Conservation (phyloP, 345 rosid genomes). For the Eutrema heterophyllum region DNA sequence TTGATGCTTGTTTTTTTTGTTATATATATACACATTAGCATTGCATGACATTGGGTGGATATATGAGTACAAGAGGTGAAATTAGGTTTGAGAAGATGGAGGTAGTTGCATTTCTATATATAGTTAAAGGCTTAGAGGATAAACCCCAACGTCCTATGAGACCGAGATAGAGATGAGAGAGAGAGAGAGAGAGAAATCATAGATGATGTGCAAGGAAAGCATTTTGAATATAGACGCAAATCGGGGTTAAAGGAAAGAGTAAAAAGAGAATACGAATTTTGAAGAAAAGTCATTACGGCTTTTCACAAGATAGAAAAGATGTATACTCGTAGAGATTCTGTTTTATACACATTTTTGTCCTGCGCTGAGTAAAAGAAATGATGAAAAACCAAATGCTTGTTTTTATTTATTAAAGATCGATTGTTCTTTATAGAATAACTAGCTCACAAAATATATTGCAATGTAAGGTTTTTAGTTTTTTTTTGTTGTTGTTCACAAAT, state of each 20-base stretch:
- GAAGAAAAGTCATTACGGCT: neutral
- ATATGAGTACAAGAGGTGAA: too few species aligned
- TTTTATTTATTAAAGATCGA: too few species aligned
- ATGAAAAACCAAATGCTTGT: neutral
- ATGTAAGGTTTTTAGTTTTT: too few species aligned
- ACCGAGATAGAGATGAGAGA: neutral
- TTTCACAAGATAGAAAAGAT: constrained; percentile 24
- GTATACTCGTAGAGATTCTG: constrained; percentile 16
- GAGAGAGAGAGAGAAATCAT: neutral
- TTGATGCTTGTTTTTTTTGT: neutral
- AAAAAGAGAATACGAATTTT: constrained; percentile 1
- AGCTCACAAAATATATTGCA: neutral
- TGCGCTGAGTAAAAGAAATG: neutral
- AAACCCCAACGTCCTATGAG: neutral
- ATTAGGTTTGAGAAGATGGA: neutral
- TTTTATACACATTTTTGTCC: neutral
- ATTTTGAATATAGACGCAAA: constrained; percentile 24
- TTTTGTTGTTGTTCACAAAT: too few species aligned
- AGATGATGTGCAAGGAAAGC: constrained; percentile 2
- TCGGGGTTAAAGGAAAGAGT: constrained; percentile 11
- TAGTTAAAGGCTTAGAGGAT: neutral
- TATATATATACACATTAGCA: neutral
- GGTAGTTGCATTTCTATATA: neutral
- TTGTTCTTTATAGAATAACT: neutral
- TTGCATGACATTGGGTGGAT: neutral